These are phyloP conservation scores for Zychaea mexicana DNA, from an alignment of 371 early-diverging fungal genomes.

Conservation along the genomic window DNA sequence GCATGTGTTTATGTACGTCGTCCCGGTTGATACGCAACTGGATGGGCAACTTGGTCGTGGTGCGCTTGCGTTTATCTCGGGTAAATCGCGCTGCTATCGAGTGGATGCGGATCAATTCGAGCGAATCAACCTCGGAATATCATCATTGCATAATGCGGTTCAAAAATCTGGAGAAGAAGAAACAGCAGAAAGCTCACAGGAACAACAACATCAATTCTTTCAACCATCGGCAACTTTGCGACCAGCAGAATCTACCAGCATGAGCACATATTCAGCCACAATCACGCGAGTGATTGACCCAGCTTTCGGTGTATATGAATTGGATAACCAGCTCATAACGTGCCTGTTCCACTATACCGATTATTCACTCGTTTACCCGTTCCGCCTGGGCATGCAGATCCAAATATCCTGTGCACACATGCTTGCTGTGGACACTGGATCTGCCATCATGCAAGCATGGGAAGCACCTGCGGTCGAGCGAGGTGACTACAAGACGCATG, in stretches of 20 bases:
- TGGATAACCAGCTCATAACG: constrained; percentile 17
- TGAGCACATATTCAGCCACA: constrained; percentile 3
- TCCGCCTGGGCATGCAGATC: constrained; percentile 21
- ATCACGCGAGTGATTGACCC: constrained; percentile 36
- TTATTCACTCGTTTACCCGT: constrained; percentile 19
- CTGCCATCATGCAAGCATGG: neutral
- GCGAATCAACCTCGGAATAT: neutral
- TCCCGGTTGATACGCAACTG: neutral
- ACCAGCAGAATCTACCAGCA: neutral
- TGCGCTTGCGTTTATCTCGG: constrained; percentile 2
- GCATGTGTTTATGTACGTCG: constrained; percentile 15
- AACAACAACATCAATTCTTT: neutral
- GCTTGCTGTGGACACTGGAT: neutral
- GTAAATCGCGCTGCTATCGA: neutral
- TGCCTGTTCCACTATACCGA: constrained; percentile 24
- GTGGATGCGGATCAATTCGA: neutral
- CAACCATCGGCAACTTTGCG: neutral
- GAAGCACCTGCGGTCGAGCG: neutral
- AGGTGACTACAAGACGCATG: neutral
- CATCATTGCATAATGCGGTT: neutral
- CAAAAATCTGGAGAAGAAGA: neutral
- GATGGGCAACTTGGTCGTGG: neutral
- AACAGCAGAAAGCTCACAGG: neutral
- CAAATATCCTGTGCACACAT: constrained; percentile 21
- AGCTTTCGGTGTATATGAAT: constrained; percentile 33